phyloP scores from a whole-genome alignment of 2,329 filamentous ascomycete species.

The Aspergillus unguis region DNA sequence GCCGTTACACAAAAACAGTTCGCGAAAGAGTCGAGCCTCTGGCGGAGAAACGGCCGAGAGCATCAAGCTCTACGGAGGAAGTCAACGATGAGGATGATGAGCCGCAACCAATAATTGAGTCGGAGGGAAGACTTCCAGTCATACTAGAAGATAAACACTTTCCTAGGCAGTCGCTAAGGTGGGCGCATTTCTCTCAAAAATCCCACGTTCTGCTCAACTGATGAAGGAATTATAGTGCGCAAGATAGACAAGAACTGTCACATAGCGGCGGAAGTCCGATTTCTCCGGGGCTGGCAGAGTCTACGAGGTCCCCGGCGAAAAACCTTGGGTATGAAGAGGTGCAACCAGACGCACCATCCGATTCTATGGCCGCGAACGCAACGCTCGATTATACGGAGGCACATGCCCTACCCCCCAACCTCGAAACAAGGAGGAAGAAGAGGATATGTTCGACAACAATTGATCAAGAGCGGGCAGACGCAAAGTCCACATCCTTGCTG shows the following conservation, averaged over 20 bases:
- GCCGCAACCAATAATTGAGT: constrained; percentile 19
- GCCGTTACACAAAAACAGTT: constrained; percentile 23
- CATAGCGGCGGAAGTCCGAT: constrained; percentile 24
- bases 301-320: constrained; percentile 16
- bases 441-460: constrained; percentile 9
- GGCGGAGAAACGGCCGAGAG: constrained; percentile 12
- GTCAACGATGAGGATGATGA: constrained; percentile 17
- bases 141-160: constrained; percentile 60
- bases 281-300: constrained; percentile 36
- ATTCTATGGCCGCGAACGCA: constrained; percentile 4
- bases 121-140: constrained; percentile 50
- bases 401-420: constrained; percentile 26
- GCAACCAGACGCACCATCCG: constrained; percentile 6
- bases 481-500: constrained; percentile 1
- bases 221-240: constrained; percentile 25
- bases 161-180: constrained; percentile 56
- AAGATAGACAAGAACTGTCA: constrained; percentile 34
- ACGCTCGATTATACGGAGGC: constrained; percentile 13
- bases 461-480: neutral
- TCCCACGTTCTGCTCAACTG: neutral
- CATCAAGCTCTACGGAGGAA: constrained; percentile 12
- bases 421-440: constrained; percentile 32
- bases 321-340: constrained; percentile 34
- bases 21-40: constrained; percentile 14
- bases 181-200: constrained; percentile 24